Base-by-base conservation (phyloP, 1,139 yeast genomes). In the Geotrichum candidum region DNA sequence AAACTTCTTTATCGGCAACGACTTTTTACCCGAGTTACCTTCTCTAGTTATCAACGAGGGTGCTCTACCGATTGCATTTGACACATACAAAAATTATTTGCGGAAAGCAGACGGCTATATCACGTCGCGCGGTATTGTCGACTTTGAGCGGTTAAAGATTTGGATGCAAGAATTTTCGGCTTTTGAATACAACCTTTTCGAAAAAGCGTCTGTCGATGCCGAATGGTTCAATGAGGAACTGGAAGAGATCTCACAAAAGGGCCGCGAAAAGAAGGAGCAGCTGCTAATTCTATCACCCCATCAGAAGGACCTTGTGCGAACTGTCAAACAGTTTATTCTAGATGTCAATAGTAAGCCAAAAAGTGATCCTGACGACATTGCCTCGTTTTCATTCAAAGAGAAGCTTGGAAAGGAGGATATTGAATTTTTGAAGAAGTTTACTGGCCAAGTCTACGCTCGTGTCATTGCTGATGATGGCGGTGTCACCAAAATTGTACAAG, bases 21-120 rank as follows among this genome's bases (percentile, higher is more conserved):
- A 95, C 82, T 95, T 95, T 84, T 82, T 95, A 71, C 99, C 99
- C n/a, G 90, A 94, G 72, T 82, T 95, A 69, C 99, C 99, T 1
- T 96, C 92, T 73, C 80, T 95, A 70, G 91, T 90, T 74, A 83
- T 95, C 69, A 92, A 91, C 72, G 94, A 92, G 69, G 98, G 98
- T 68, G 99, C 99, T 0, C 88, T 95, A 77, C 97, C 98, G 15
- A 82, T 91, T 52, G 81, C 95, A 69, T 80, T 94, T 68, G 89
- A 87, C 66, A 88, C 97, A 15, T 94, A 95, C 77, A 94, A 91
- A 72, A 86, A 86, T 70, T 85, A 92, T 27, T 80, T 94, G 70
- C 81, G 82, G 67, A 82, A 82, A 64, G 78, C 86, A 62, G 96
- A 90, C 72, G 97, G 96, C 10, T 94, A 95, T 70, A 80, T 95